These are phyloP conservation scores for Amauroascus niger DNA, from an alignment of 2,329 filamentous ascomycete species.

Conservation along the genomic window DNA sequence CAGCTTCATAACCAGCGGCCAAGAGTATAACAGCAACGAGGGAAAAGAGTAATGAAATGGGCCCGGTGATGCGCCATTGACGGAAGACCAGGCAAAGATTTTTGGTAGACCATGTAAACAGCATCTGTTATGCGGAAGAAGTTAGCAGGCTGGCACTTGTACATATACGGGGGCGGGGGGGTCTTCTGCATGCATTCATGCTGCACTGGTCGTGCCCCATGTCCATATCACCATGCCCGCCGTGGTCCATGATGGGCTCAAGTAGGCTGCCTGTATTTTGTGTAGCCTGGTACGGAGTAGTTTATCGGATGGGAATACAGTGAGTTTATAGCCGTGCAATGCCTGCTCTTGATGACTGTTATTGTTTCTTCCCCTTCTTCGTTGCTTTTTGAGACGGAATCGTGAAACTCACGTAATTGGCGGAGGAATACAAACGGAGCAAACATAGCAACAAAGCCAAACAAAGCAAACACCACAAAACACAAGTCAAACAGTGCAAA, in stretches of 20 bases:
- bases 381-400: too few species aligned
- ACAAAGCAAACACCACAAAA: too few species aligned
- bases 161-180: background rate
- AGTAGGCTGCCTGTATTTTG: background rate
- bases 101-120: constrained; percentile 90
- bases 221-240: constrained; percentile 47
- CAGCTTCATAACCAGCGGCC: constrained; percentile 83
- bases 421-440: too few species aligned
- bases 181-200: constrained; percentile 66
- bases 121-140: constrained; percentile 56
- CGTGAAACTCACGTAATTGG: too few species aligned
- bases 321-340: too few species aligned
- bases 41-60: constrained; percentile 66
- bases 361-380: too few species aligned
- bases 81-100: constrained; percentile 95
- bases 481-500: background rate
- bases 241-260: constrained; percentile 33
- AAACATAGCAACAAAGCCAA: too few species aligned
- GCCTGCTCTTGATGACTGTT: too few species aligned
- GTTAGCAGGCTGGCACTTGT: background rate
- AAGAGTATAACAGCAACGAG: constrained; percentile 72
- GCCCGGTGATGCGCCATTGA: constrained; percentile 75
- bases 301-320: background rate
- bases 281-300: background rate
- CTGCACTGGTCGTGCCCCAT: constrained; percentile 59